phyloP scores from a whole-genome alignment of 1,284 basidiomycete species.

The Pseudozyma tsukubaensis region DNA sequence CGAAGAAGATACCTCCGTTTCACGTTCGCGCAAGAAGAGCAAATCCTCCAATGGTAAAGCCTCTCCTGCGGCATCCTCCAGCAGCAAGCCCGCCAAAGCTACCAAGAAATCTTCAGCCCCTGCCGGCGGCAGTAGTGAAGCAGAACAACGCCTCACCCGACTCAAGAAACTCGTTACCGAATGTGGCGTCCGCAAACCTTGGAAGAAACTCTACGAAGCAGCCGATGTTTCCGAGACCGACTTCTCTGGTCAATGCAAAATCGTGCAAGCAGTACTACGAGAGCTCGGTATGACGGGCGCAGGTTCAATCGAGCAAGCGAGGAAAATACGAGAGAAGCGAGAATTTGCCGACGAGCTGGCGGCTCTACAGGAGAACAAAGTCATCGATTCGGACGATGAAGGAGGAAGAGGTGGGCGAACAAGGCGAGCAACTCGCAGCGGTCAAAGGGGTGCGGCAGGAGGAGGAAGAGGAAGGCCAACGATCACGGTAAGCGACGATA shows the following conservation, averaged over 20 bases:
- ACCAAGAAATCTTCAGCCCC: slow-evolving; percentile 2
- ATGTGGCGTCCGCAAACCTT: slow-evolving; percentile 44
- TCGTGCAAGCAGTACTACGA: slow-evolving; percentile 36
- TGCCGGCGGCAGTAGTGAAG: slow-evolving; percentile 12
- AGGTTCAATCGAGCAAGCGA: slow-evolving; percentile 40
- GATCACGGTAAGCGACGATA: slow-evolving; percentile 4
- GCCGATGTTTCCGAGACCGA: slow-evolving; percentile 21
- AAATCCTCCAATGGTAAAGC: neutral
- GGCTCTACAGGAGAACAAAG: slow-evolving; percentile 25
- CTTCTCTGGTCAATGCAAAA: slow-evolving; percentile 18
- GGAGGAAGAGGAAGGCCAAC: neutral
- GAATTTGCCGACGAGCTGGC: slow-evolving; percentile 47
- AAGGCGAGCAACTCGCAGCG: neutral
- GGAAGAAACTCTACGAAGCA: slow-evolving; percentile 49
- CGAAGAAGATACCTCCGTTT: slow-evolving; percentile 32
- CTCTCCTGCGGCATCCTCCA: too few species aligned
- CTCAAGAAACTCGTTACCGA: slow-evolving; percentile 48
- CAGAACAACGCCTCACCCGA: slow-evolving; percentile 28
- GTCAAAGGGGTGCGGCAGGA: neutral
- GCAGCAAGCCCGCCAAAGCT: slow-evolving; percentile 3
- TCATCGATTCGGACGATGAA: slow-evolving; percentile 4
- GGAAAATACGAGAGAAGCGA: slow-evolving; percentile 34
- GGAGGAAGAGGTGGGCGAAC: slow-evolving; percentile 7
- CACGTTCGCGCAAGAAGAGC: slow-evolving; percentile 15
- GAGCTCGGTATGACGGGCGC: slow-evolving; percentile 45